A percentile compares a stretch with the other conserved stretches of the same genome.
Evolutionary conservation across 2,329 filamentous ascomycete genomes (phyloP).

Genomic region (Curvularia sp.): DNA sequence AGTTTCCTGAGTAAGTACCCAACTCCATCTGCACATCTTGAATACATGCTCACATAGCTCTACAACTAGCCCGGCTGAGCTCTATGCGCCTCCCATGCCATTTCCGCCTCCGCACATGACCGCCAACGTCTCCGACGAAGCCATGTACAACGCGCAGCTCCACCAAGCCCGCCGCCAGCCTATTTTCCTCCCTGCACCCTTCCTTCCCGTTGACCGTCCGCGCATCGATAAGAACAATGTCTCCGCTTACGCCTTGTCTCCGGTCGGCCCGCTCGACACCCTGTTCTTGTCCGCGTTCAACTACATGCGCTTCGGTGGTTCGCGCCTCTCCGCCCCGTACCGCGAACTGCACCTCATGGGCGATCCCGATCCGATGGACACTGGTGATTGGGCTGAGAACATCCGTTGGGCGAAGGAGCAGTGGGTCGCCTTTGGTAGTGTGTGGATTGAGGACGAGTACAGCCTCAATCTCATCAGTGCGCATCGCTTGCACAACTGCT

Average conservation of each 20-base stretch:
- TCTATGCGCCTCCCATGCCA: not conserved
- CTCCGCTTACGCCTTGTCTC: slow-evolving; percentile 26
- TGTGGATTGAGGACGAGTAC: slow-evolving; percentile 41
- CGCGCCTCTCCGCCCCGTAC: slow-evolving; percentile 30
- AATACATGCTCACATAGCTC: not conserved
- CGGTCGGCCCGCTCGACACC: slow-evolving; percentile 9
- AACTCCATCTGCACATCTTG: not conserved
- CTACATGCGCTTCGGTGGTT: slow-evolving; percentile 28
- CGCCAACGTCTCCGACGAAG: not conserved
- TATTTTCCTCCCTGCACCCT: too few species aligned
- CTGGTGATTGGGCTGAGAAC: slow-evolving; percentile 44
- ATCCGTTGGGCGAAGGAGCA: slow-evolving; percentile 46
- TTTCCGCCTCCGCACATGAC: not conserved
- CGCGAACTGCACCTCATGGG: slow-evolving; percentile 39
- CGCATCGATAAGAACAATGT: slow-evolving; percentile 28
- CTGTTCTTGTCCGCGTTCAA: slow-evolving; percentile 28
- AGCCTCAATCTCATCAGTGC: slow-evolving; percentile 34
- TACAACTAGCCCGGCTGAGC: not conserved
- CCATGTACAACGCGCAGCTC: not conserved
- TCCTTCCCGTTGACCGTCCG: slow-evolving; percentile 18
- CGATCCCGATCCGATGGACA: slow-evolving; percentile 24
- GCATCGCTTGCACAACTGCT: slow-evolving; percentile 26
- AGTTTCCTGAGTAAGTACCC: not conserved
- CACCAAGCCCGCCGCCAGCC: too few species aligned
- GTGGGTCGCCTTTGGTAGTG: slow-evolving; percentile 24